phyloP scores from a whole-genome alignment of 768 basidiomycete species.

The Boletus eberwhitei region DNA sequence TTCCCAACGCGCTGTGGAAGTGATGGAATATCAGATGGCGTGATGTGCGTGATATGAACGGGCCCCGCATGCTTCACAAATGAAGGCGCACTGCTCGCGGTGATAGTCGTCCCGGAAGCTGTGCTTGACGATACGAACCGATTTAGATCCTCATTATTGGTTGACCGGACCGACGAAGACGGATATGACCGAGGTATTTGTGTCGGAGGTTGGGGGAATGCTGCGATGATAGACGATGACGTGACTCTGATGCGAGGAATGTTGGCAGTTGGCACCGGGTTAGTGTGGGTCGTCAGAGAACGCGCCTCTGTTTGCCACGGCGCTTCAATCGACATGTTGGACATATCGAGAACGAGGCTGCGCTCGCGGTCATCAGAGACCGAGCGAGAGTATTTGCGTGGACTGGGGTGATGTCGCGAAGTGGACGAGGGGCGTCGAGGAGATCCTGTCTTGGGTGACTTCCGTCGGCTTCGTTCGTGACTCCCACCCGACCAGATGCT shows the following conservation, averaged over 20 bases:
- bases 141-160: slow-evolving; percentile 70
- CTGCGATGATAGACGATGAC: slow-evolving; percentile 27
- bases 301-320: slow-evolving; percentile 29
- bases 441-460: slow-evolving; percentile 22
- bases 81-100: slow-evolving; percentile 69
- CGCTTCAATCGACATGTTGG: slow-evolving; percentile 43
- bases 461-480: slow-evolving; percentile 28
- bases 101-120: slow-evolving; percentile 68
- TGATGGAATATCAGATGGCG: slow-evolving; percentile 70
- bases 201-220: slow-evolving; percentile 33
- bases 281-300: slow-evolving; percentile 9
- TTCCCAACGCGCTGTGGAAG: slow-evolving; percentile 78
- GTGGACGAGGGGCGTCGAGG: slow-evolving; percentile 35
- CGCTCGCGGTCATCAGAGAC: slow-evolving; percentile 43
- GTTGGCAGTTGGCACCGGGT: slow-evolving; percentile 2
- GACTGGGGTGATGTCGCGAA: slow-evolving; percentile 40
- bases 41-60: slow-evolving; percentile 74
- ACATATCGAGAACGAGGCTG: slow-evolving; percentile 39
- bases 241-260: slow-evolving; percentile 30
- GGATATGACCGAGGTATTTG: slow-evolving; percentile 40
- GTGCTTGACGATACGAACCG: slow-evolving; percentile 91
- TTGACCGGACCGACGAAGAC: slow-evolving; percentile 48
- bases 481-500: slow-evolving; percentile 28
- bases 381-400: slow-evolving; percentile 39
- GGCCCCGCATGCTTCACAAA: slow-evolving; percentile 84